These are phyloP conservation scores for Citropsis articulata DNA, from an alignment of 345 rosid genomes.

Conservation along the genomic window DNA sequence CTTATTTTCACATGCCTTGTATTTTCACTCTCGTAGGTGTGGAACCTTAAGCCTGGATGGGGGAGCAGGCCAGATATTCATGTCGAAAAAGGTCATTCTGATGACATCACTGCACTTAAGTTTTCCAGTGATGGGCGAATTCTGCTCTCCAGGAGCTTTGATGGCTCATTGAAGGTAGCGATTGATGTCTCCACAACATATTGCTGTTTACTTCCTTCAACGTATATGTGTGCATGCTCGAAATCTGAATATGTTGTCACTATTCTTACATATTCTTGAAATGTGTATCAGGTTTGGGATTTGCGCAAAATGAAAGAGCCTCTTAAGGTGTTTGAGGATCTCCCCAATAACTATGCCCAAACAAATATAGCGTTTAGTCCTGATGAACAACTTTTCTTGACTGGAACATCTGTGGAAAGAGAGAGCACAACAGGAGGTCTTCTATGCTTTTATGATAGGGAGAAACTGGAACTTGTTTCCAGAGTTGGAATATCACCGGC, in stretches of 20 bases:
- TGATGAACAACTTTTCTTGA: conserved; percentile 77
- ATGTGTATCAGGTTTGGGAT: conserved; percentile 80
- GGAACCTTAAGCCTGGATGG: conserved; percentile 98
- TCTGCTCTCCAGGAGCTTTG: conserved; percentile 85
- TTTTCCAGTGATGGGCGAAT: conserved; percentile 82
- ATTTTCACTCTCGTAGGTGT: conserved; percentile 45
- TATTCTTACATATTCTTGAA: conserved; percentile 12
- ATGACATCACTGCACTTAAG: conserved; percentile 85
- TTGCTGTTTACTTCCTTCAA: conserved; percentile 1
- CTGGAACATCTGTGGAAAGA: conserved; percentile 94
- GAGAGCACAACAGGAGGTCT: conserved; percentile 81
- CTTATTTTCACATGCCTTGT: not conserved
- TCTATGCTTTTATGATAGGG: conserved; percentile 79
- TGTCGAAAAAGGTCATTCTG: conserved; percentile 79
- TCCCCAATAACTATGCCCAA: conserved; percentile 86
- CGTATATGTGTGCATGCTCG: conserved; percentile 1
- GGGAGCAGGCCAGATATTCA: conserved; percentile 93
- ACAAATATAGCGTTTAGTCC: conserved; percentile 94
- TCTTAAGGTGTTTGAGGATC: conserved; percentile 81
- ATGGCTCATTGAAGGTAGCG: conserved; percentile 81
- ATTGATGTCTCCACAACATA: conserved; percentile 2
- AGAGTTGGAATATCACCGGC: conserved; percentile 85
- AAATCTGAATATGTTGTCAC: not conserved
- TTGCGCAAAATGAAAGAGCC: conserved; percentile 74
- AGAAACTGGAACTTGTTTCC: conserved; percentile 86